phyloP scores from a whole-genome alignment of 2,329 filamentous ascomycete species.

The Sporothrix schenckii region DNA sequence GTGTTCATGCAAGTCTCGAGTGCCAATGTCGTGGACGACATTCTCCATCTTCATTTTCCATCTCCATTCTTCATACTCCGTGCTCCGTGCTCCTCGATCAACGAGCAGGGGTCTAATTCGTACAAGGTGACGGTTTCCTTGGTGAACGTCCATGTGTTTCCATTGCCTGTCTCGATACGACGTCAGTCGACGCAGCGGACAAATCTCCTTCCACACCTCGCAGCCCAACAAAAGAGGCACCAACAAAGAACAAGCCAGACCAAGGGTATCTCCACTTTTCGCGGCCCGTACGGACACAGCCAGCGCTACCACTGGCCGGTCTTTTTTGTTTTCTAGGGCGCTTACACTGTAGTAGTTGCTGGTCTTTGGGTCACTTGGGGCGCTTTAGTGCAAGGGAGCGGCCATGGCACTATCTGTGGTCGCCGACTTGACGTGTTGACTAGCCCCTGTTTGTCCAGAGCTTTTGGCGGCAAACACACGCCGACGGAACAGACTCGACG shows the following conservation, averaged over 20 bases:
- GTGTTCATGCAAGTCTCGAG: neutral
- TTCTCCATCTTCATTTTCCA: neutral
- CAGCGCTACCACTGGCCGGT: constrained; percentile 25
- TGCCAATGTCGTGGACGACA: neutral
- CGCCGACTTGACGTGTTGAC: neutral
- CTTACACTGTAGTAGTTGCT: neutral
- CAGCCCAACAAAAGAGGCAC: too few relatives aligned
- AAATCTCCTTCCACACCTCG: too few relatives aligned
- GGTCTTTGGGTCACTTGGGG: neutral
- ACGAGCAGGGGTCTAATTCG: constrained; percentile 17
- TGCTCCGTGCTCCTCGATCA: neutral
- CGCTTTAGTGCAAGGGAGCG: constrained; percentile 6
- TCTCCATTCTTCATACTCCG: neutral
- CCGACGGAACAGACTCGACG: too few relatives aligned
- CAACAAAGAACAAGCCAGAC: neutral
- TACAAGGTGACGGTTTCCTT: neutral
- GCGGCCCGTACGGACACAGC: constrained; percentile 24
- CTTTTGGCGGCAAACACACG: too few relatives aligned
- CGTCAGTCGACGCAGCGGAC: neutral
- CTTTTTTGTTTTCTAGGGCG: neutral
- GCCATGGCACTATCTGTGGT: constrained; percentile 16
- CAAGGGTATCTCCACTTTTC: constrained; percentile 17
- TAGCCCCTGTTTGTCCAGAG: too few relatives aligned
- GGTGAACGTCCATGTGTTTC: neutral
- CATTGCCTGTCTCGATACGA: constrained; percentile 4